Base-by-base conservation (phyloP, 495 filamentous ascomycete genomes). In the Mycothermus thermophilus region DNA sequence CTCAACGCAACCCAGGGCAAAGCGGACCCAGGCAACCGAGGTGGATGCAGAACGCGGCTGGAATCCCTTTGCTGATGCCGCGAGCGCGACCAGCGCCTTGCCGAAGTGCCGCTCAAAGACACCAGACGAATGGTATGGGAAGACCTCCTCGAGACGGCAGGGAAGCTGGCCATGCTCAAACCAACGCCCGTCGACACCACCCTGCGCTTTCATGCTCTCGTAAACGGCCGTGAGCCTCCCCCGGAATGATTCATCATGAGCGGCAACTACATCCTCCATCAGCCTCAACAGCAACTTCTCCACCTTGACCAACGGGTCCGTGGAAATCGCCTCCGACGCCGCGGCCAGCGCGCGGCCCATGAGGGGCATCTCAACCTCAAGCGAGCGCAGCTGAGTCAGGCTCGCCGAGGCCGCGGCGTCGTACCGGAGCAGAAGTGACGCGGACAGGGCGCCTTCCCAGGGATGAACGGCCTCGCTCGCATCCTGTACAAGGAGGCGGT, bases 321-420 rank as follows among this genome's bases (percentile, higher is more conserved):
- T 52, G 1, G 61, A 46, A 34, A 77, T 54, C 9, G 66, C 54
- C 30, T 57, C 48, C 17, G 55, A 62, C 47, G 59, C 67, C 4
- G 46, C 37, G 22, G 68, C 55, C 4, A 80, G 49, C 22, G 66
- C 58, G 37, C 64, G 63, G 8, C 72, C 74, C 27, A 86, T 55
- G 3, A 67, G 60, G 5, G 72, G 67, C 34, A 82, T 60, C 47
- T 86, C 81, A 1, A 66, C 52, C 46, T 82, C 73, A 2, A 86
- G 58, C 17, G 75, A 67, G 34, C 71, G 63, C 32, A 84, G 62
- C 42, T 77, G 72, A 9, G 64, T 62, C 34, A 86, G 53, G 30
- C 55, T 69, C 1, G 74, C 72, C 26, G 62, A 58, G 19, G 63
- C 56, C 4, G 75, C 54, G 4, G 59, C 53, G 26, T 66, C 60